Conservation (phyloP, 2,329 filamentous ascomycete species). For the Lasiodiplodia hormozganensis region DNA sequence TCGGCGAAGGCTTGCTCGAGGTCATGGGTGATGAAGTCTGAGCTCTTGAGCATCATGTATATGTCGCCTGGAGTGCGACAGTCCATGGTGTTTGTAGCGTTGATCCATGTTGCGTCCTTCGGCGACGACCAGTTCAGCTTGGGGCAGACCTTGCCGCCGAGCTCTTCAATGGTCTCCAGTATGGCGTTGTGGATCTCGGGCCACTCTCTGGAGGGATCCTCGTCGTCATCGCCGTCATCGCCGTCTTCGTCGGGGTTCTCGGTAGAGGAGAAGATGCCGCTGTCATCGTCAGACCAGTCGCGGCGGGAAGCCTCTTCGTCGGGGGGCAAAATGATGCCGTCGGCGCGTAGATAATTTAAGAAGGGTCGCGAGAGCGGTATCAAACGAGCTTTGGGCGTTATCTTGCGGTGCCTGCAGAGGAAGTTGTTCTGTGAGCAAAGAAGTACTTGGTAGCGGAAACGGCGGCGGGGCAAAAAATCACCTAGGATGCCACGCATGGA, state of each 20-base stretch:
- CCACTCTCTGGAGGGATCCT: slow-evolving; percentile 69
- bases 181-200: slow-evolving; percentile 78
- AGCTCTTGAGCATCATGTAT: slow-evolving; percentile 92
- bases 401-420: slow-evolving; percentile 71
- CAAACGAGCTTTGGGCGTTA: slow-evolving; percentile 85
- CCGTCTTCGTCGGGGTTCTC: slow-evolving; percentile 55
- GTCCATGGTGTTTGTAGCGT: slow-evolving; percentile 86
- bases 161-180: slow-evolving; percentile 75
- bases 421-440: neutral
- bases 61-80: slow-evolving; percentile 89
- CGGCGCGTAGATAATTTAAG: slow-evolving; percentile 84
- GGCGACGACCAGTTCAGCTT: slow-evolving; percentile 98
- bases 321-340: slow-evolving; percentile 87
- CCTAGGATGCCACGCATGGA: slow-evolving; percentile 87
- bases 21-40: slow-evolving; percentile 93
- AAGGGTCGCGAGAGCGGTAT: slow-evolving; percentile 79
- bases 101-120: slow-evolving; percentile 94
- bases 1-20: slow-evolving; percentile 92
- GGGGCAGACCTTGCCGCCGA: slow-evolving; percentile 85
- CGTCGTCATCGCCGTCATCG: slow-evolving; percentile 64
- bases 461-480: slow-evolving; percentile 43
- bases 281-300: slow-evolving; percentile 58
- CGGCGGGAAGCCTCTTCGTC: slow-evolving; percentile 59
- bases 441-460: neutral
- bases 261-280: slow-evolving; percentile 57